These are phyloP conservation scores for Proliferodiscus dingleyae DNA, from an alignment of 2,329 filamentous ascomycete genomes.

Conservation along the genomic window DNA sequence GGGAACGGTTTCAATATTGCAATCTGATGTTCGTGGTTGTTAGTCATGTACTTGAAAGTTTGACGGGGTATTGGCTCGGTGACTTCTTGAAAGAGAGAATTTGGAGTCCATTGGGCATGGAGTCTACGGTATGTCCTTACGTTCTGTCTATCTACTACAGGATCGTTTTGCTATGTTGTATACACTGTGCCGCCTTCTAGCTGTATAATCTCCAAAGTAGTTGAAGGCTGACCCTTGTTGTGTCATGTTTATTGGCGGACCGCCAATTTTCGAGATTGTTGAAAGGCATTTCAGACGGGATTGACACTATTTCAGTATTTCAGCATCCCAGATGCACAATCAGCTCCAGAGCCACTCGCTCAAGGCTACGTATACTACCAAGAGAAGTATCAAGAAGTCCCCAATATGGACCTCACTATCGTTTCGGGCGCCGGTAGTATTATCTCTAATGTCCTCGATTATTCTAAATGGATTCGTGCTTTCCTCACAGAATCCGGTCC, in stretches of 20 bases:
- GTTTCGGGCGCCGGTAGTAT: constrained; percentile 39
- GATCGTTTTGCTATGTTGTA: too few species aligned
- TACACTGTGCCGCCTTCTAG: too few species aligned
- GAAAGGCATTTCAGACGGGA: too few species aligned
- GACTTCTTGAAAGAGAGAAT: constrained; percentile 38
- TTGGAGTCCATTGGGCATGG: constrained; percentile 45
- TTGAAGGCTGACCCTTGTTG: too few species aligned
- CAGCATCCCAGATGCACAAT: constrained; percentile 19
- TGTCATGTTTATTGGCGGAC: too few species aligned
- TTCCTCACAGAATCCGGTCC: constrained; percentile 38
- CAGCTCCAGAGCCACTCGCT: constrained; percentile 33
- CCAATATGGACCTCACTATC: too few species aligned
- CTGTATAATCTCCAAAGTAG: too few species aligned
- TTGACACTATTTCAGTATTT: too few species aligned
- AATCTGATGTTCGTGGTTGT: constrained; percentile 46
- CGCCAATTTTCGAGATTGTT: too few species aligned
- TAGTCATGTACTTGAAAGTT: constrained; percentile 42
- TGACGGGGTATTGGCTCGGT: constrained; percentile 36
- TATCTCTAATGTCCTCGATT: constrained; percentile 46
- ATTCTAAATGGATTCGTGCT: constrained; percentile 46
- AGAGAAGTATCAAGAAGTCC: constrained; percentile 20
- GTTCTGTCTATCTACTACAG: background rate
- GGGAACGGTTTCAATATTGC: constrained; percentile 43
- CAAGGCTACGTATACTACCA: constrained; percentile 39
- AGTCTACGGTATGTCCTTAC: constrained; percentile 32